Percentiles rank a stretch among this genome's conserved stretches.
phyloP scores from a whole-genome alignment of 2,329 filamentous ascomycete genomes.

The Clarireedia hainanense region DNA sequence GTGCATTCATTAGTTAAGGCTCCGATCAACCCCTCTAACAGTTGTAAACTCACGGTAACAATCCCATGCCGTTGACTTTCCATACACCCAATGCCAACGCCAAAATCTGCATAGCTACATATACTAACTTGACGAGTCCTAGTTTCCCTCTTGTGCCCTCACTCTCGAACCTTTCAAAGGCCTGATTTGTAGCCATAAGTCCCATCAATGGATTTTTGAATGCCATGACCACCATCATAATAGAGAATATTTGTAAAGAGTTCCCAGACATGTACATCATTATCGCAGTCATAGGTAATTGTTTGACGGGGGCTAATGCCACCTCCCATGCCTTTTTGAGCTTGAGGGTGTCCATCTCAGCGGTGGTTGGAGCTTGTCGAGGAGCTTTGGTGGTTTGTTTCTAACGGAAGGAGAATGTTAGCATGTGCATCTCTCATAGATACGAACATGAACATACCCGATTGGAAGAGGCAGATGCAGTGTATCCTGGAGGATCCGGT shows the following conservation, averaged over 20 bases:
- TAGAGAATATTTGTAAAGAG: conserved; percentile 95
- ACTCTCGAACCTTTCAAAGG: conserved; percentile 88
- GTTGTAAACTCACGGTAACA: conserved; percentile 67
- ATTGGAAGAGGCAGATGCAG: conserved; percentile 40
- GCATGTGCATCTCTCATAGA: background rate
- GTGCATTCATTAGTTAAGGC: conserved; percentile 23
- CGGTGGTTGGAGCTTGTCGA: conserved; percentile 62
- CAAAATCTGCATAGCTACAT: conserved; percentile 78
- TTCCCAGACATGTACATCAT: conserved; percentile 99
- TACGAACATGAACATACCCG: conserved; percentile 40
- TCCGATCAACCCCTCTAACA: conserved; percentile 3
- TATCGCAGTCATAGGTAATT: conserved; percentile 94
- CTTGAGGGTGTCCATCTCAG: conserved; percentile 92
- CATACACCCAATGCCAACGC: conserved; percentile 81
- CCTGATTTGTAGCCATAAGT: conserved; percentile 71
- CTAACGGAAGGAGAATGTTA: conserved; percentile 18
- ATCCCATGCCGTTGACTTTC: conserved; percentile 95
- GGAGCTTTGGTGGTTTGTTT: conserved; percentile 32
- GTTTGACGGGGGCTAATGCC: conserved; percentile 85
- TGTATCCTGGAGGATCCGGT: conserved; percentile 81
- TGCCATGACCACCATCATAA: conserved; percentile 99
- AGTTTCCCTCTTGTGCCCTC: conserved; percentile 67
- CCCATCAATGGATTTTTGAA: conserved; percentile 95
- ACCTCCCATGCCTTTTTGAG: conserved; percentile 99
- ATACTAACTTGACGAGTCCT: conserved; percentile 77